Conservation (phyloP, 2,329 filamentous ascomycete species). For the Fusarium sp. region DNA sequence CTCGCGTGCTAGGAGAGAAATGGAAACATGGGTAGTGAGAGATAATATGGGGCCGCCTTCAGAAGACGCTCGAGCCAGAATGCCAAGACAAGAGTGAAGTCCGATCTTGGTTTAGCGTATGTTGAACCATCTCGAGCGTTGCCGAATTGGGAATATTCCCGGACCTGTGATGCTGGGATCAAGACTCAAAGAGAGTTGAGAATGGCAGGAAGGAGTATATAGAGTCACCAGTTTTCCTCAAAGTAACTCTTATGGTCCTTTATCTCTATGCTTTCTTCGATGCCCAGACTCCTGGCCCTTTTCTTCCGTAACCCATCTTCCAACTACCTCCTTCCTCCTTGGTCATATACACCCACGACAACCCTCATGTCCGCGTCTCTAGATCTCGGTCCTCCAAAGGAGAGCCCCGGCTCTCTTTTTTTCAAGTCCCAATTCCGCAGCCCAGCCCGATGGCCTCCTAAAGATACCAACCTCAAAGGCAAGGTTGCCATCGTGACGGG, state of each 20-base stretch:
- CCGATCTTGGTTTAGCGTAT: background rate
- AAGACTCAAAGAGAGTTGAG: background rate
- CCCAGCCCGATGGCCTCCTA: background rate
- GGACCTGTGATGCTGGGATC: background rate
- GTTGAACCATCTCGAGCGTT: background rate
- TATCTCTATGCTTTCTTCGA: background rate
- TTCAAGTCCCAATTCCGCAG: background rate
- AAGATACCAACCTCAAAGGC: background rate
- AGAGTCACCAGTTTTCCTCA: background rate
- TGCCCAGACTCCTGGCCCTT: background rate
- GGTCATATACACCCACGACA: background rate
- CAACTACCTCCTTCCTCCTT: background rate
- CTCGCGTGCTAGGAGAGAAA: background rate
- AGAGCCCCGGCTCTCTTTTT: background rate
- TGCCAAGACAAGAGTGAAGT: background rate
- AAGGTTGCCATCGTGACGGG: background rate
- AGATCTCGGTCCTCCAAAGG: background rate
- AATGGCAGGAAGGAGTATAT: background rate
- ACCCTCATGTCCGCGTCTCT: background rate
- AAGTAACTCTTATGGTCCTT: rapidly evolving
- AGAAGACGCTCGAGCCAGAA: background rate
- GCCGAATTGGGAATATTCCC: background rate
- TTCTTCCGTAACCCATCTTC: background rate
- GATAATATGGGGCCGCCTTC: background rate
- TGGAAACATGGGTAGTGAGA: background rate